phyloP scores from a whole-genome alignment of 2,329 filamentous ascomycete genomes.

The Microdochium nivale region DNA sequence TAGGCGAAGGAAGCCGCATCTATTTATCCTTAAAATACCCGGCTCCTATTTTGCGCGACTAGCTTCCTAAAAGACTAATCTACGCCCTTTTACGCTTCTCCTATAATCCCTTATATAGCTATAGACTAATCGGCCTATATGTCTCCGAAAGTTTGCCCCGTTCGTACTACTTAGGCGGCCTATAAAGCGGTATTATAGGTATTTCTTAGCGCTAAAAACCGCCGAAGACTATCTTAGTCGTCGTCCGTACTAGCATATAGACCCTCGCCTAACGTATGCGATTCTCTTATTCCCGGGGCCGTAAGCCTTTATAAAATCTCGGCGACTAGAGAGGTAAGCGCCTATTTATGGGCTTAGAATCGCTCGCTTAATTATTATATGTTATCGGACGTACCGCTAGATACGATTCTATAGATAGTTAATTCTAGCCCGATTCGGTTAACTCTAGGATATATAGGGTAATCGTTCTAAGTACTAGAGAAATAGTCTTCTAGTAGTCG shows the following conservation, averaged over 20 bases:
- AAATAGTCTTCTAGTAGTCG: slow-evolving; percentile 8
- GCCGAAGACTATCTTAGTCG: slow-evolving; percentile 2
- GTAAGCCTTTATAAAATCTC: slow-evolving; percentile 3
- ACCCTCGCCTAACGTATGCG: neutral
- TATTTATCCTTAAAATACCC: slow-evolving; percentile 9
- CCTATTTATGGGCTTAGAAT: slow-evolving; percentile 5
- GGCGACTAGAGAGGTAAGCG: slow-evolving; percentile 4
- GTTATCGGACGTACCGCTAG: slow-evolving; percentile 3
- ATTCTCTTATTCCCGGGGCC: slow-evolving; percentile 2
- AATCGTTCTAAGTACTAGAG: slow-evolving; percentile 6
- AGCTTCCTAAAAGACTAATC: slow-evolving; percentile 5
- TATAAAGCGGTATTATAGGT: slow-evolving; percentile 5
- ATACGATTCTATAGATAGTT: slow-evolving; percentile 4
- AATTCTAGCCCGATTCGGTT: neutral
- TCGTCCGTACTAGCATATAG: neutral
- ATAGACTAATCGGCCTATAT: slow-evolving; percentile 6
- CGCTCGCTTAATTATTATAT: slow-evolving; percentile 4
- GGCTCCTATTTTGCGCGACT: slow-evolving; percentile 2
- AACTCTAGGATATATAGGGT: slow-evolving; percentile 3
- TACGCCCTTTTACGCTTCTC: slow-evolving; percentile 6
- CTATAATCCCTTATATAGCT: slow-evolving; percentile 7
- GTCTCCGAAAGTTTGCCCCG: slow-evolving; percentile 6
- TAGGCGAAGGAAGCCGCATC: slow-evolving; percentile 6
- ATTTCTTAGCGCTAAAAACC: slow-evolving; percentile 3
- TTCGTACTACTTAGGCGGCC: slow-evolving; percentile 4